phyloP scores from a whole-genome alignment of 2,329 filamentous ascomycete species.

The Colletotrichum navitas region DNA sequence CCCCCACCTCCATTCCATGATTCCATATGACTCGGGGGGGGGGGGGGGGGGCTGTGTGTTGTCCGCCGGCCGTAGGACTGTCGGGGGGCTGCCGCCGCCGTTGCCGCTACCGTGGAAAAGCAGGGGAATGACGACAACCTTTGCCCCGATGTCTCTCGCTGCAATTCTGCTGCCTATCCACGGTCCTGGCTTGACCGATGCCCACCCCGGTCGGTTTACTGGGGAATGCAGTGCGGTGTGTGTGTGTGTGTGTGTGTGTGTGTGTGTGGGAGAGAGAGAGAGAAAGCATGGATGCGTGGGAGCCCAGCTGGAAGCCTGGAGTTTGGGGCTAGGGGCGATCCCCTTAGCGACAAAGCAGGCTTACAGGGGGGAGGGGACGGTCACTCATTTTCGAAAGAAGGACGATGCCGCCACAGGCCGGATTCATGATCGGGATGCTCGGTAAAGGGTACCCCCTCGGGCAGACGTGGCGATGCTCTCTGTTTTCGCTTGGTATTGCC shows the following conservation, averaged over 20 bases:
- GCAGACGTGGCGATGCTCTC: not conserved
- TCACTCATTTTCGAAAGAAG: not conserved
- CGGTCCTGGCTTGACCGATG: not conserved
- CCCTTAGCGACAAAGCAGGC: not conserved
- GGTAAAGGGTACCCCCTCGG: not conserved
- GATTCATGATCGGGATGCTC: not conserved
- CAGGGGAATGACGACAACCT: not conserved
- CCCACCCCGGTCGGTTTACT: not conserved
- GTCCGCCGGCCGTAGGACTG: not conserved
- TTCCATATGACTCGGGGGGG: not conserved
- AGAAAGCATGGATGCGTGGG: not conserved
- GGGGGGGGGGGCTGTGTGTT: not conserved
- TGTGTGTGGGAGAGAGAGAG: not conserved
- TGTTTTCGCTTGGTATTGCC: not conserved
- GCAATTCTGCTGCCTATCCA: conserved; percentile 1
- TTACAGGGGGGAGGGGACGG: not conserved
- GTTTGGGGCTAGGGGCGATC: not conserved
- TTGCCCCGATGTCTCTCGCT: not conserved
- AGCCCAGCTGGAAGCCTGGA: conserved; percentile 1
- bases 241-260: too few relatives aligned
- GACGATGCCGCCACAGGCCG: not conserved
- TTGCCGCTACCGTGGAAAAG: not conserved
- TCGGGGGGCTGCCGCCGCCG: not conserved
- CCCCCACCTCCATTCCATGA: not conserved
- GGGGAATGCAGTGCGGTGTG: not conserved